Percentiles rank a stretch among this genome's conserved stretches.
Evolutionary conservation across 306 rosid species (phyloP).

Genomic region (Glycine tomentella): DNA sequence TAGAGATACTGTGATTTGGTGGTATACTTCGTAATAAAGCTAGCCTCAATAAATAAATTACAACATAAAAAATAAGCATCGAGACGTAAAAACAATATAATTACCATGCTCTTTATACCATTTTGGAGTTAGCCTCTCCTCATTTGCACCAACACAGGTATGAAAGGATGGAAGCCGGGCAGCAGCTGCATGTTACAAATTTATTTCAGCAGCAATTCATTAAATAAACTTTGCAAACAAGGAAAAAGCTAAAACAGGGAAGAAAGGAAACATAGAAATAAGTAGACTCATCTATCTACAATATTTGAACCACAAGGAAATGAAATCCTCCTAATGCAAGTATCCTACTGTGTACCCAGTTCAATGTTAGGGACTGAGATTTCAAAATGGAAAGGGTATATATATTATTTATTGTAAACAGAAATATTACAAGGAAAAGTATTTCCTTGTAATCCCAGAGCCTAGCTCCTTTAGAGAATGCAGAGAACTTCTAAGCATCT

Average conservation of each 20-base stretch:
- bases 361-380: conserved; percentile 18
- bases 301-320: conserved; percentile 6
- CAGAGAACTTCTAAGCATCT: background rate
- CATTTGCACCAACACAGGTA: conserved; percentile 94
- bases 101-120: conserved; percentile 98
- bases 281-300: background rate
- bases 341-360: background rate
- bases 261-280: background rate
- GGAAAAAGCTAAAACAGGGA: conserved; percentile 24
- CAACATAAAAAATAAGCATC: background rate
- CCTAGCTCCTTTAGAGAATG: background rate
- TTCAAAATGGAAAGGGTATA: background rate
- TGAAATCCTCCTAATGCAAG: conserved; percentile 20
- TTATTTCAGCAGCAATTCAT: conserved; percentile 39
- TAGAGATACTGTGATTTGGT: too few relatives aligned
- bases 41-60: background rate
- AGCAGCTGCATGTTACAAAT: conserved; percentile 64
- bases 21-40: too few relatives aligned
- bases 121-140: conserved; percentile 91
- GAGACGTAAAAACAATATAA: conserved; percentile 45
- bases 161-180: conserved; percentile 94
- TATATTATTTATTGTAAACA: background rate
- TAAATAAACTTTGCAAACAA: conserved; percentile 6
- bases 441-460: background rate
- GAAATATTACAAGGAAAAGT: background rate